Conservation (phyloP, 331 rosid species). For the Quercus lobata region DNA sequence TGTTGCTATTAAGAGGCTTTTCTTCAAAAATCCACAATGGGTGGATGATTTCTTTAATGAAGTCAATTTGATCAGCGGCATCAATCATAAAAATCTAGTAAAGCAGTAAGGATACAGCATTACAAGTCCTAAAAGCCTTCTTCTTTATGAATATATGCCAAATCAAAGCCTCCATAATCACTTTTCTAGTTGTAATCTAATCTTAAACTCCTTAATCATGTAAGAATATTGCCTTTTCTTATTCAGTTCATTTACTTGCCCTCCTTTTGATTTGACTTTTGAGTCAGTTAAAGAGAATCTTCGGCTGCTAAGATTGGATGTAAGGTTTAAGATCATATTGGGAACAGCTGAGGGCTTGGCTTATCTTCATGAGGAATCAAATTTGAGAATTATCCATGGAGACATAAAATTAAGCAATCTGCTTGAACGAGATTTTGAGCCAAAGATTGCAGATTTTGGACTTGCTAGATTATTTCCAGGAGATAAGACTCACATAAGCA, state of each 20-base stretch:
- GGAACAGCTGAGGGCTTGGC: conserved; percentile 81
- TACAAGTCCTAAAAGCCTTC: conserved; percentile 48
- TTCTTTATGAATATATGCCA: too few species aligned
- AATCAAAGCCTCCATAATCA: too few species aligned
- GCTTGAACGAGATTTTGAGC: conserved; percentile 41
- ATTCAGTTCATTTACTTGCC: background rate
- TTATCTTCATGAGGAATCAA: conserved; percentile 73
- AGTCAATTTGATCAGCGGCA: conserved; percentile 69
- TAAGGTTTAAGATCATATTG: conserved; percentile 46
- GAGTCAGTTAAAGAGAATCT: conserved; percentile 31
- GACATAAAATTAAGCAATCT: conserved; percentile 64
- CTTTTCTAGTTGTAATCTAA: too few species aligned
- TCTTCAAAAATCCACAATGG: conserved; percentile 66
- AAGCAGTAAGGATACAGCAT: conserved; percentile 68
- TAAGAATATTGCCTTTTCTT: background rate
- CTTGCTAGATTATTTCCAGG: conserved; percentile 73
- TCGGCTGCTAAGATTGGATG: conserved; percentile 53
- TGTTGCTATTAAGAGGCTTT: conserved; percentile 70
- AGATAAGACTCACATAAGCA: conserved; percentile 70
- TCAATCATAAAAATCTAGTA: conserved; percentile 60
- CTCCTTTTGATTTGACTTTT: background rate
- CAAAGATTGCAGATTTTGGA: conserved; percentile 86
- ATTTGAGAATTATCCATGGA: conserved; percentile 64
- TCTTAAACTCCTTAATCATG: too few species aligned
- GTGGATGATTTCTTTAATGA: conserved; percentile 83